Evolutionary conservation across 495 filamentous ascomycete genomes (phyloP).

Genomic region (Daldinia concentrica): DNA sequence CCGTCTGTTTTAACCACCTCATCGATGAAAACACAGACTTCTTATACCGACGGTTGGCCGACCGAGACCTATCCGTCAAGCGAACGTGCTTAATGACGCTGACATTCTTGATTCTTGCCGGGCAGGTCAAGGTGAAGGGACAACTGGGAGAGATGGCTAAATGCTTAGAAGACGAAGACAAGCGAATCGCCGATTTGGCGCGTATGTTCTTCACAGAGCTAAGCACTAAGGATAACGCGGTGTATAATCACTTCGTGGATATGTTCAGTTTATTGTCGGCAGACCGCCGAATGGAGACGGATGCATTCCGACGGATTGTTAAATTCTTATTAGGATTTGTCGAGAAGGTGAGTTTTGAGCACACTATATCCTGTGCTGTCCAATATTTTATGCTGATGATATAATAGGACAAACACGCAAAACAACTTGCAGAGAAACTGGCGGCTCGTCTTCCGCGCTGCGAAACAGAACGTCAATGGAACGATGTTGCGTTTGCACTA

Average conservation of each 20-base stretch:
- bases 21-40: constrained; percentile 99
- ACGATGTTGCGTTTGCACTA: constrained; percentile 91
- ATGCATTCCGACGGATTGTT: constrained; percentile 81
- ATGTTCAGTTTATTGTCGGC: constrained; percentile 95
- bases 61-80: constrained; percentile 89
- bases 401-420: constrained; percentile 92
- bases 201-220: constrained; percentile 99
- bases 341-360: constrained; percentile 77
- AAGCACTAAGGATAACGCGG: constrained; percentile 96
- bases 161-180: constrained; percentile 94
- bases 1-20: constrained; percentile 98
- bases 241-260: constrained; percentile 99
- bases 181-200: constrained; percentile 89
- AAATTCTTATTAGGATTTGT: constrained; percentile 95
- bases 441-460: constrained; percentile 86
- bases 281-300: constrained; percentile 79
- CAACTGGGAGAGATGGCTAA: constrained; percentile 99
- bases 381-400: constrained; percentile 16
- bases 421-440: constrained; percentile 92
- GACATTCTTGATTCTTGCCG: constrained; percentile 95
- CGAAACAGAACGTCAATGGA: constrained; percentile 95
- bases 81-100: constrained; percentile 98
- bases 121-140: constrained; percentile 99
- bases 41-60: constrained; percentile 90
- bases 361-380: background rate